Base-by-base conservation (phyloP, 805 yeast species). In the Torulaspora indica region DNA sequence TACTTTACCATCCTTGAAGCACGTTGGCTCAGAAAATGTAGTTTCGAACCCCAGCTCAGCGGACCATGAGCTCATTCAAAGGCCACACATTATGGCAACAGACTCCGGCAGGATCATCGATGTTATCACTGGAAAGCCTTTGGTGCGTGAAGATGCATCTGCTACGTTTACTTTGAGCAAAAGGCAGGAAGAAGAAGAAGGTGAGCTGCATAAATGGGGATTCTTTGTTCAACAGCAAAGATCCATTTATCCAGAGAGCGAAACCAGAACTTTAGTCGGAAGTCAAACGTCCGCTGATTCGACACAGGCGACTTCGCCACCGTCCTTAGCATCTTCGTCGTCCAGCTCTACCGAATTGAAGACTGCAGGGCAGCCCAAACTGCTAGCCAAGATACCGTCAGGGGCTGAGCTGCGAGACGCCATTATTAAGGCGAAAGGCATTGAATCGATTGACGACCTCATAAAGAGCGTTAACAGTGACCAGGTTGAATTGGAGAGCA, bases 161-260 rank as follows among this genome's bases (percentile, higher is more conserved):
- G 83, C 78, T 50, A 81, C 85, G 1, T 77, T 85, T 0, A 75
- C 85, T 2, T 58, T 67, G 9, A 79, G 84, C 56, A 87, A 89
- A 12, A 82, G 78, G 61, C 87, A 85, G 63, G 96, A 88, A 60
- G 81, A 81, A 48, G 97, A 89, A 61, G 97, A 89, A 69, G 97
- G 96, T 55, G 95, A 85, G 58, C 75, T 88, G 51, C 96, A 86
- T 63, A 80, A 84, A 66, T 80, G 88, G 81, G 95, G 95, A 14
- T 78, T 80, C 57, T 85, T 79, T 56, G 81, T 87, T 52, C 85
- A 81, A 59, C 86, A 79, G 57, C 78, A 82, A 48, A 55, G 65
- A 13, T 67, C 69, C 51, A 40, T 60, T 27, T 64, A 61, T 40
- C 68, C 68, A 10, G 67, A 60, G 12, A 44, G 34, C 18, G 52